Evolutionary conservation across 495 filamentous ascomycete species (phyloP).

Genomic region (Cairneyella variabilis): DNA sequence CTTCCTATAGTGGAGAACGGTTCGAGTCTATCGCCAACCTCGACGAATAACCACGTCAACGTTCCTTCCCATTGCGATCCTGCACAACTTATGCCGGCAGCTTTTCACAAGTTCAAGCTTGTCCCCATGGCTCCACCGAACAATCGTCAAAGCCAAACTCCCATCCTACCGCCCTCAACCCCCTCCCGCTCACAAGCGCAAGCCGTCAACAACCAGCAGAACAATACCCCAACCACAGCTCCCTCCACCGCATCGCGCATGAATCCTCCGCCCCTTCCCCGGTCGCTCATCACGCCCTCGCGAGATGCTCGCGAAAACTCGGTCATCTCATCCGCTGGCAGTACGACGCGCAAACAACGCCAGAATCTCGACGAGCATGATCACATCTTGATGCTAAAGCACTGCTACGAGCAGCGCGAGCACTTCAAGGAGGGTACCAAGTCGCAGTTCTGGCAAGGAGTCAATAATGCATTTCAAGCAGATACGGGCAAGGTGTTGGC

Average conservation of each 20-base stretch:
- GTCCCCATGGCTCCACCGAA: constrained; percentile 23
- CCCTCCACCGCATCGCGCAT: constrained; percentile 23
- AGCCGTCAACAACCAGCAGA: constrained; percentile 9
- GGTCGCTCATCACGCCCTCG: constrained; percentile 21
- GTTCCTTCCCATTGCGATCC: not conserved
- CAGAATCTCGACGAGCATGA: constrained; percentile 27
- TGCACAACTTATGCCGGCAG: constrained; percentile 17
- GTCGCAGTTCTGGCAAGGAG: constrained; percentile 25
- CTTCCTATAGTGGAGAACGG: too few relatives aligned
- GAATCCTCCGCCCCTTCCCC: constrained; percentile 24
- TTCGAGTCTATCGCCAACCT: too few relatives aligned
- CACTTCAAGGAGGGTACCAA: constrained; percentile 27
- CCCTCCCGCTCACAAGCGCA: constrained; percentile 12
- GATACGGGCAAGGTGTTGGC: constrained; percentile 26
- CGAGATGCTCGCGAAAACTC: constrained; percentile 28
- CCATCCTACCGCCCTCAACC: constrained; percentile 24
- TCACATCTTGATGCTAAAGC: constrained; percentile 26
- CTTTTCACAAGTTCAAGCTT: constrained; percentile 26
- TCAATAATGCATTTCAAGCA: constrained; percentile 23
- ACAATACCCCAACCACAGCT: constrained; percentile 13
- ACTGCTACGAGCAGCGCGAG: constrained; percentile 23
- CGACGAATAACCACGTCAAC: not conserved
- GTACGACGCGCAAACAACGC: constrained; percentile 24
- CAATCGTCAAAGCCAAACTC: constrained; percentile 17
- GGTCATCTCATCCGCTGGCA: constrained; percentile 15